Base-by-base conservation (phyloP, 2,329 filamentous ascomycete genomes). In the Lecanosticta acicola region DNA sequence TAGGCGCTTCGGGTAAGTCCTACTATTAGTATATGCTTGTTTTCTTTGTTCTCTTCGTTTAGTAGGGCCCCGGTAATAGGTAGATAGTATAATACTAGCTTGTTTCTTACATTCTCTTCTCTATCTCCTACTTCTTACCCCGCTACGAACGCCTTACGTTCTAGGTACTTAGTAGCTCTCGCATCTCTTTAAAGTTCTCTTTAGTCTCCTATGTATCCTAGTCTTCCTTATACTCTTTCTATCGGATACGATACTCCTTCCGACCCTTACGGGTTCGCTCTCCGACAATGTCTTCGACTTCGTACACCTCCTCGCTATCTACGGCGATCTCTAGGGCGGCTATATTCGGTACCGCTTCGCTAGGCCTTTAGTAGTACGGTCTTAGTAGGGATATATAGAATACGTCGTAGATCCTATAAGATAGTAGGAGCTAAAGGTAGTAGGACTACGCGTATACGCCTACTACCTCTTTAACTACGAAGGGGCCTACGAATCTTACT, bases 331-430 rank as follows among this genome's bases (percentile, higher is more conserved):
- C 29, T 21, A 26, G 37, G 16, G 18, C 24, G 5, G 33, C 14
- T 29, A 39, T 20, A 18, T 39, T 45, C n/a, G 21, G 14, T 40
- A 29, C 11, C 7, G 10, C 19, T 39, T 39, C 24, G 8, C 35
- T 18, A 9, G 20, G 34, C 16, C 37, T 39, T 13, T 21, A n/a
- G 5, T 41, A 34, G 18, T 49, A 51, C 20, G 24, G 41, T 36
- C 48, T 29, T 24, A 54, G 32, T 5, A 51, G 35, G 10, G 16
- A 48, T 9, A 54, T 40, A 38, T 54, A 47, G 18, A 54, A 54
- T 14, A 53, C 29, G 16, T 48, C 33, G 35, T 53, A 41, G 4
- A 53, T 42, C 13, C 21, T 32, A 21, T 51, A 48, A 14, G 21
- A 40, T 1, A 34, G 18, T 29, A 41, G 48, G 17, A 53, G 29